Percentiles rank a stretch among this genome's conserved stretches.
phyloP scores from a whole-genome alignment of 768 basidiomycete species.

The Rhizopogon vinicolor region DNA sequence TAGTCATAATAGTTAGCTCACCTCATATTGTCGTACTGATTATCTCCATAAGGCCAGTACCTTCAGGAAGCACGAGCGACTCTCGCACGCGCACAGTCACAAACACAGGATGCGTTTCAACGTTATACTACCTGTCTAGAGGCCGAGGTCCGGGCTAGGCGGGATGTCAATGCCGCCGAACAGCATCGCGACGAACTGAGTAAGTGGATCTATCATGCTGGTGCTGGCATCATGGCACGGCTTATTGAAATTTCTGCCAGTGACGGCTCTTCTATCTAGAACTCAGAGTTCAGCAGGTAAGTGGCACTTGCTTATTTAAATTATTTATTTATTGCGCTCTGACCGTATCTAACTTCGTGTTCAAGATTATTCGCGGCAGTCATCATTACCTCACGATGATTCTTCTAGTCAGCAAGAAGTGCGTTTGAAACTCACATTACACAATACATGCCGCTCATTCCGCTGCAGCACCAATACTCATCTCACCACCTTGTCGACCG shows the following conservation, averaged over 20 bases:
- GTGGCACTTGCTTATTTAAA: conserved; percentile 13
- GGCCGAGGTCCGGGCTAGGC: conserved; percentile 60
- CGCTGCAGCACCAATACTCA: conserved; percentile 20
- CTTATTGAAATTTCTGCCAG: conserved; percentile 15
- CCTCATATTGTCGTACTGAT: conserved; percentile 3
- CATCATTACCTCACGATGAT: conserved; percentile 27
- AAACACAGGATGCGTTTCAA: conserved; percentile 68
- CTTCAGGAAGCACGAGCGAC: conserved; percentile 58
- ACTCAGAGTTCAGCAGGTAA: conserved; percentile 30
- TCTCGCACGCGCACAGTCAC: conserved; percentile 61
- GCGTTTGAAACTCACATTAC: conserved; percentile 17
- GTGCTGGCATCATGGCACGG: conserved; percentile 6
- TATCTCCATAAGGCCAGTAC: conserved; percentile 44
- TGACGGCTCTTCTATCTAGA: conserved; percentile 31
- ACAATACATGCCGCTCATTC: conserved; percentile 14
- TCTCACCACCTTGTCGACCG: conserved; percentile 30
- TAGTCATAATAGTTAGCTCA: conserved; percentile 14
- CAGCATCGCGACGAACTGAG: conserved; percentile 63
- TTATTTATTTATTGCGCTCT: conserved; percentile 9
- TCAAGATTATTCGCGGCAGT: conserved; percentile 29
- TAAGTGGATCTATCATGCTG: conserved; percentile 19
- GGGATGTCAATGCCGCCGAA: conserved; percentile 59
- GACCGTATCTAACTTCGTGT: conserved; percentile 9
- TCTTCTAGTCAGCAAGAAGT: conserved; percentile 28
- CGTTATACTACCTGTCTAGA: conserved; percentile 68